phyloP scores from a whole-genome alignment of 2,329 filamentous ascomycete genomes.

The Grosmannia serpens region DNA sequence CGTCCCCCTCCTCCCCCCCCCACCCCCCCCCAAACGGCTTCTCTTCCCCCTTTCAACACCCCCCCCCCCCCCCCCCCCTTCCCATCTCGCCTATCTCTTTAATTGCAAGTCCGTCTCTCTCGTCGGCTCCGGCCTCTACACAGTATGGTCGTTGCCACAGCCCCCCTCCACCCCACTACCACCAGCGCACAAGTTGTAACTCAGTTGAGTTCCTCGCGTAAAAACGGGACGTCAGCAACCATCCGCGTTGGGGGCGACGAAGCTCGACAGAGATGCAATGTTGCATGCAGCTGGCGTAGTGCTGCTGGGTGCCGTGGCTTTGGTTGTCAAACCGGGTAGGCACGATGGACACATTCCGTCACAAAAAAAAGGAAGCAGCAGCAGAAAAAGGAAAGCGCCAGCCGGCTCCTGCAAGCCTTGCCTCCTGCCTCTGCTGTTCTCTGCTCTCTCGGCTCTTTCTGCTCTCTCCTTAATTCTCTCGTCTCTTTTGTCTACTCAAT shows the following conservation, averaged over 20 bases:
- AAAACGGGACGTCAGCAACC: not conserved
- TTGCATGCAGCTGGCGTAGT: not conserved
- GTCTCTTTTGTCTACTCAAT: not conserved
- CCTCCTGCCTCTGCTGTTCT: not conserved
- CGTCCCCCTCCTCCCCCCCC: too few species aligned
- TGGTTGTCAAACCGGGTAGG: not conserved
- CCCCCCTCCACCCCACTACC: too few species aligned
- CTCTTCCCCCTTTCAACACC: too few species aligned
- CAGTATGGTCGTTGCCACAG: too few species aligned
- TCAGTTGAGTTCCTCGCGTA: too few species aligned
- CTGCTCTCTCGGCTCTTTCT: too few species aligned
- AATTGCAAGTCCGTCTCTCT: too few species aligned
- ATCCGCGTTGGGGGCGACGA: not conserved
- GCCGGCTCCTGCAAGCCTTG: not conserved
- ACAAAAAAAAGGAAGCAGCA: not conserved
- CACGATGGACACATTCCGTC: not conserved
- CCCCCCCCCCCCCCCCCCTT: too few species aligned
- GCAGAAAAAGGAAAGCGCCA: not conserved
- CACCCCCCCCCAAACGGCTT: too few species aligned
- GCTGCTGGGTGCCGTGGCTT: not conserved
- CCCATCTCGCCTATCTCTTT: too few species aligned
- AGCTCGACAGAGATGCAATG: not conserved
- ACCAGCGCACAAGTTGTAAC: too few species aligned
- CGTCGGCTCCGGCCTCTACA: too few species aligned
- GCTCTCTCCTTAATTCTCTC: not conserved